Base-by-base conservation (phyloP, 1,284 basidiomycete genomes). In the Trichosporon ovoides region DNA sequence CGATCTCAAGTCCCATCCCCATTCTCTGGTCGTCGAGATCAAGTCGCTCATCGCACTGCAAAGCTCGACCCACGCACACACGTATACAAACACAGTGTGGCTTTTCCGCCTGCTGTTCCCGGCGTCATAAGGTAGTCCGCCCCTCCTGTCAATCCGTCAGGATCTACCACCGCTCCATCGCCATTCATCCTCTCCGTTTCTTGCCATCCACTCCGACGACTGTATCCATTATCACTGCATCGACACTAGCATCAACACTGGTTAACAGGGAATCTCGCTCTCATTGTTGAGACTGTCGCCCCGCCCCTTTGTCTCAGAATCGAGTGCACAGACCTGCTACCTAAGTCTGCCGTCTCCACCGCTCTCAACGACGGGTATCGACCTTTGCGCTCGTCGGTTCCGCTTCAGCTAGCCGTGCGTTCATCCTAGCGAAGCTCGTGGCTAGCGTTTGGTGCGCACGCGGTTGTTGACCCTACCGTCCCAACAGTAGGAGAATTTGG, bases 201-300 rank as follows among this genome's bases (percentile, higher is more conserved):
- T 48, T 48, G 43, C 43, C 43, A 48, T 48, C 43, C 43, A 28
- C 22, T n/a, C 43, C 43, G 28, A 28, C 43, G 28, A 48, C 43
- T 48, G 43, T 48, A 48, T 48, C 43, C 43, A 48, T 48, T 48
- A 48, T 22, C 43, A 48, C 43, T 48, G 43, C 43, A 48, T 48
- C 28, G 16, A 28, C 43, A 22, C 43, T 28, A 22, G 43, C 43
- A 48, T 28, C 43, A n/a, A 48, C 43, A 3, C 28, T 22, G 43
- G 43, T 28, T 22, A 48, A 28, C 43, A 48, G 22, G 22, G 22
- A 48, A 48, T 28, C 16, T 22, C 22, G 43, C 22, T n/a, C 22
- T n/a, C 43, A 48, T 48, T 48, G 43, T 48, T n/a, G 24, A 28
- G 43, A 16, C n/a, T 28, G 22, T 48, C 43, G 22, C 43, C 43